phyloP scores from a whole-genome alignment of 169 alveolate species.

The Fabrea salina region DNA sequence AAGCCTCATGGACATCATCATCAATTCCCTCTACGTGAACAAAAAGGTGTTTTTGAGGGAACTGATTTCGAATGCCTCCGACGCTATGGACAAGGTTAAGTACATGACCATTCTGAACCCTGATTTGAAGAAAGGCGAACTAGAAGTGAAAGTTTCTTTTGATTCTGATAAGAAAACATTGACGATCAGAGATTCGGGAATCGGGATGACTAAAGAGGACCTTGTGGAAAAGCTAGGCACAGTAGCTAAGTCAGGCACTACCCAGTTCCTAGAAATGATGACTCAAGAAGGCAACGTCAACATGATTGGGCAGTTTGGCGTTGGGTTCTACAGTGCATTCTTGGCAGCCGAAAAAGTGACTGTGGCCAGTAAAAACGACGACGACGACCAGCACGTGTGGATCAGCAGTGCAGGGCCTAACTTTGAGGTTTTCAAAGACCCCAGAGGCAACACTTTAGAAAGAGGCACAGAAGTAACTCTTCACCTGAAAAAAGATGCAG shows the following conservation, averaged over 20 bases:
- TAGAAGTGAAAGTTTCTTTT: constrained; percentile 93
- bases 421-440: constrained; percentile 79
- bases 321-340: constrained; percentile 99
- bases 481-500: constrained; percentile 82
- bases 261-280: constrained; percentile 96
- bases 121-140: constrained; percentile 72
- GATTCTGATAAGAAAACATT: constrained; percentile 92
- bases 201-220: constrained; percentile 99
- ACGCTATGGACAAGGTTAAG: constrained; percentile 98
- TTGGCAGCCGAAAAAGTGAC: constrained; percentile 98
- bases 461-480: constrained; percentile 86
- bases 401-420: constrained; percentile 81
- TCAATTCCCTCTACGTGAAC: constrained; percentile 97
- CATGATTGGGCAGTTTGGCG: constrained; percentile 99
- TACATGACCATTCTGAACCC: constrained; percentile 63
- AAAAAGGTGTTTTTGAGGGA: constrained; percentile 98
- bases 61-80: constrained; percentile 98
- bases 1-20: constrained; percentile 98
- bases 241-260: constrained; percentile 99
- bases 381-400: constrained; percentile 87
- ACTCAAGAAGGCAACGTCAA: constrained; percentile 91
- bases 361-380: constrained; percentile 90
- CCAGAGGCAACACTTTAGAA: constrained; percentile 86
- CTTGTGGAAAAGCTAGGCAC: constrained; percentile 98
- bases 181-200: constrained; percentile 96